A percentile compares a stretch with the other conserved stretches of the same genome.
phyloP scores from a whole-genome alignment of 352 stramenopile species.

The Peronospora tabacina region DNA sequence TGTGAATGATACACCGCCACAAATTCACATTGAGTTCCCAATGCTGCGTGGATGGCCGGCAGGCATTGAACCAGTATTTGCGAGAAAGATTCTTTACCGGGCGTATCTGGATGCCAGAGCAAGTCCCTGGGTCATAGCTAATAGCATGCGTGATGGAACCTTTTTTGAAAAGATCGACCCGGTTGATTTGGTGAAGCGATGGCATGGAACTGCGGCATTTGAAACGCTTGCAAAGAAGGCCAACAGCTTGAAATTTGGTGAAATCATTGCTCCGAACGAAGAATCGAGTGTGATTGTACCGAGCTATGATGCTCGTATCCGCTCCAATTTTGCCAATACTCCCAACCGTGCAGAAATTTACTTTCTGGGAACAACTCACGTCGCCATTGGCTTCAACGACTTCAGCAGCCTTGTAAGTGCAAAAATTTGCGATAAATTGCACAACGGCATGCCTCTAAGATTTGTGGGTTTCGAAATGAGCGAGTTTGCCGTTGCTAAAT shows the following conservation, averaged over 20 bases:
- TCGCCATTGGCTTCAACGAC: slow-evolving; percentile 29
- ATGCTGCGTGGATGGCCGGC: slow-evolving; percentile 20
- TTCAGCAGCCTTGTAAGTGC: slow-evolving; percentile 17
- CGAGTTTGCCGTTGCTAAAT: slow-evolving; percentile 24
- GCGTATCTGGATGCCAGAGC: slow-evolving; percentile 16
- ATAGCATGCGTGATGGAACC: slow-evolving; percentile 6
- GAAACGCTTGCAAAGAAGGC: background rate
- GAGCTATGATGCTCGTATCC: slow-evolving; percentile 21
- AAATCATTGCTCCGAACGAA: slow-evolving; percentile 14
- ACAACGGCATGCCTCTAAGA: slow-evolving; percentile 1
- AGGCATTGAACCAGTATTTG: slow-evolving; percentile 14
- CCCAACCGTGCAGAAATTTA: slow-evolving; percentile 19
- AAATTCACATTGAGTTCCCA: slow-evolving; percentile 20
- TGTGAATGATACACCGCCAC: slow-evolving; percentile 1
- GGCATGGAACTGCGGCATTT: slow-evolving; percentile 15
- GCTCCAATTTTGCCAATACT: slow-evolving; percentile 26
- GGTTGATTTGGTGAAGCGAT: slow-evolving; percentile 15
- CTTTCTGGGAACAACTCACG: slow-evolving; percentile 25
- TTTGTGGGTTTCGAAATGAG: slow-evolving; percentile 29
- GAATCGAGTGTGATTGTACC: background rate
- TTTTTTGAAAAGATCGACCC: slow-evolving; percentile 3
- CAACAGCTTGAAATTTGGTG: slow-evolving; percentile 3
- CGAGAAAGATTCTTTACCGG: slow-evolving; percentile 16
- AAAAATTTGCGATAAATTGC: slow-evolving; percentile 5
- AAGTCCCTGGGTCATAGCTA: slow-evolving; percentile 14